Evolutionary conservation across 2,329 filamentous ascomycete genomes (phyloP).

Genomic region (Scedosporium aurantiacum): DNA sequence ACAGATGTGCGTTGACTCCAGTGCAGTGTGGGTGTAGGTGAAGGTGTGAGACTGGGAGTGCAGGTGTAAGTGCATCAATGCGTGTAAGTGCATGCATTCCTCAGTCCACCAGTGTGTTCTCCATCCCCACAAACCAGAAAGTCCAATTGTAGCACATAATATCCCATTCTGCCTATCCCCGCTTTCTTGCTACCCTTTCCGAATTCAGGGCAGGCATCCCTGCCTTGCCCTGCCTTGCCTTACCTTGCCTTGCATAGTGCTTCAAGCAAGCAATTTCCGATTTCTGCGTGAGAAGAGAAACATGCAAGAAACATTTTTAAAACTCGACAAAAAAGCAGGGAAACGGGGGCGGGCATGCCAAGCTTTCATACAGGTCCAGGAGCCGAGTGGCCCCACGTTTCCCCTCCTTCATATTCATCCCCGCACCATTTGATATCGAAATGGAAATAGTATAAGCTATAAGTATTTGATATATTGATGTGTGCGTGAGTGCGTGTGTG

Average conservation of each 20-base stretch:
- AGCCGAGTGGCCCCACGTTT: neutral
- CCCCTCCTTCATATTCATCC: neutral
- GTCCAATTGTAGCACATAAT: neutral
- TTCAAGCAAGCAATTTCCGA: neutral
- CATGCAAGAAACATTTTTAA: neutral
- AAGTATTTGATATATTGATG: too few relatives aligned
- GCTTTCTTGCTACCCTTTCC: neutral
- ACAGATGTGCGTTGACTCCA: neutral
- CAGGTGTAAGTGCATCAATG: too few relatives aligned
- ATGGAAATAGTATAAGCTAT: neutral
- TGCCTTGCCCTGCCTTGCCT: neutral
- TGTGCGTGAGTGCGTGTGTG: too few relatives aligned
- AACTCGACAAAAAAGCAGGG: neutral
- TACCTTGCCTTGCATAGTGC: neutral
- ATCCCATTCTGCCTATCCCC: neutral
- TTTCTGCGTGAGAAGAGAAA: neutral
- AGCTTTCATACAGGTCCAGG: neutral
- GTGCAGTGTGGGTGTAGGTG: too few relatives aligned
- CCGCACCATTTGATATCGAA: neutral
- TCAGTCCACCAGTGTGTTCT: neutral
- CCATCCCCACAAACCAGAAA: neutral
- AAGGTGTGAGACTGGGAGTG: too few relatives aligned
- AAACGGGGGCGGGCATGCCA: neutral
- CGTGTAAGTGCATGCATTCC: too few relatives aligned
- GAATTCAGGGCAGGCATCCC: neutral